Base-by-base conservation (phyloP, 148 eudicot genomes). In the Cornus kousa region DNA sequence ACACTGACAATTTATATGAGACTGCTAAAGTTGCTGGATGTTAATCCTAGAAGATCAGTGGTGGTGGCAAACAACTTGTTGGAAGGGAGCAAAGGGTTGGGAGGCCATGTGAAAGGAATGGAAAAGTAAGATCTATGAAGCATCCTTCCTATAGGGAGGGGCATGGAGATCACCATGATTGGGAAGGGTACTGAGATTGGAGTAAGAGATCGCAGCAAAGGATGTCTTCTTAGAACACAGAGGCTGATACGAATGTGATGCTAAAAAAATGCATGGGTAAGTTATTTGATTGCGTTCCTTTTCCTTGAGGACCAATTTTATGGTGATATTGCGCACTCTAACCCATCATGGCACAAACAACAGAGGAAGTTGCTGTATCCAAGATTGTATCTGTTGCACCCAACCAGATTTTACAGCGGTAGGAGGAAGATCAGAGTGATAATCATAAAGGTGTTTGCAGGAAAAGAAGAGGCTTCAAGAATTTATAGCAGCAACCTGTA, bases 41-140 rank as follows among this genome's bases (percentile, higher is more conserved):
- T 84, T 23, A 87, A 84, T 66, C 86, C 77, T 0, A 67, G 6
- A 13, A 84, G 81, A 43, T 78, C 86, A 12, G 82, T 84, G 43
- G 87, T 84, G 32, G 86, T 84, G 57, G 83, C 89, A 2, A 86
- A 80, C 68, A 84, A 87, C 65, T 74, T 86, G 80, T 79, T 77
- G 23, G 82, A 77, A 11, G 87, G 85, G 57, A 76, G 80, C 22
- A 72, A 67, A 66, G 89, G 87, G 74, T 22, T 81, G 67, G 79
- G 16, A 77, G 89, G 83, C 22, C 78, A 74, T 37, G 40, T 82
- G 81, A 82, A 77, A 37, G 80, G 83, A 33, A 64, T 79, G 32
- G 81, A 77, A 68, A 24, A 72, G 87, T 87, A 4, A 67, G 78
- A 79, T 87, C 89, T 5, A 77, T 78, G 80, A 20, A 62, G 66